A percentile compares a stretch with the other conserved stretches of the same genome.
Evolutionary conservation across 441 rosid genomes (phyloP).

Genomic region (Pelargonium cotyledonis): DNA sequence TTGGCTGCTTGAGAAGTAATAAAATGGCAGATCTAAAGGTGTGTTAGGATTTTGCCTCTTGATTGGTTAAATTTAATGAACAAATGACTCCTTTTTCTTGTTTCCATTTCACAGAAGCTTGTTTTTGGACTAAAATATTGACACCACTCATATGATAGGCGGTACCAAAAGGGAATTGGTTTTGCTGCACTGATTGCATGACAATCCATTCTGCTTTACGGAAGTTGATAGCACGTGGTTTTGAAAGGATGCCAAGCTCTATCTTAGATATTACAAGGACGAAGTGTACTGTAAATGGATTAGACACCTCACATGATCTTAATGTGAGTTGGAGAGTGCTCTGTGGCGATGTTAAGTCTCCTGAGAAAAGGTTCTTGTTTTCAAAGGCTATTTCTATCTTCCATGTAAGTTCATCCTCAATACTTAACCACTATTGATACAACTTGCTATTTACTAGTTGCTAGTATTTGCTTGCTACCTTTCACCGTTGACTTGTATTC

Average conservation of each 20-base stretch:
- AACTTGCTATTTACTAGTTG: neutral
- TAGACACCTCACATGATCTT: slow-evolving; percentile 20
- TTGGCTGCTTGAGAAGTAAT: slow-evolving; percentile 74
- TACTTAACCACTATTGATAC: neutral
- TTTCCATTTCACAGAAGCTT: neutral
- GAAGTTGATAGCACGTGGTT: slow-evolving; percentile 6
- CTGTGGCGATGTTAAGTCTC: slow-evolving; percentile 62
- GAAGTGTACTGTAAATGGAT: slow-evolving; percentile 39
- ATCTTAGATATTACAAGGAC: neutral
- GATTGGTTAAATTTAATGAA: neutral
- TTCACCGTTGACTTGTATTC: neutral
- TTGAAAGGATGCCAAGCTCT: neutral
- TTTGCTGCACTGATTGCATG: slow-evolving; percentile 72
- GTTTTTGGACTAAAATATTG: slow-evolving; percentile 7
- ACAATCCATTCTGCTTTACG: slow-evolving; percentile 29
- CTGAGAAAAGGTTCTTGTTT: slow-evolving; percentile 52
- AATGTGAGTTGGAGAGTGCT: slow-evolving; percentile 68
- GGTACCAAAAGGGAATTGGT: slow-evolving; percentile 79
- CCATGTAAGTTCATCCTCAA: slow-evolving; percentile 44
- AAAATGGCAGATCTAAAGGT: slow-evolving; percentile 73
- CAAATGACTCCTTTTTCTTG: neutral
- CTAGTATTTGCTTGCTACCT: neutral
- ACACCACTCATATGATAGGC: slow-evolving; percentile 42
- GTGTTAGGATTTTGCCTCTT: slow-evolving; percentile 23
- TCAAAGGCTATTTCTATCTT: slow-evolving; percentile 81